Conservation (phyloP, 768 basidiomycete genomes). For the Candolleomyces aberdarensis region DNA sequence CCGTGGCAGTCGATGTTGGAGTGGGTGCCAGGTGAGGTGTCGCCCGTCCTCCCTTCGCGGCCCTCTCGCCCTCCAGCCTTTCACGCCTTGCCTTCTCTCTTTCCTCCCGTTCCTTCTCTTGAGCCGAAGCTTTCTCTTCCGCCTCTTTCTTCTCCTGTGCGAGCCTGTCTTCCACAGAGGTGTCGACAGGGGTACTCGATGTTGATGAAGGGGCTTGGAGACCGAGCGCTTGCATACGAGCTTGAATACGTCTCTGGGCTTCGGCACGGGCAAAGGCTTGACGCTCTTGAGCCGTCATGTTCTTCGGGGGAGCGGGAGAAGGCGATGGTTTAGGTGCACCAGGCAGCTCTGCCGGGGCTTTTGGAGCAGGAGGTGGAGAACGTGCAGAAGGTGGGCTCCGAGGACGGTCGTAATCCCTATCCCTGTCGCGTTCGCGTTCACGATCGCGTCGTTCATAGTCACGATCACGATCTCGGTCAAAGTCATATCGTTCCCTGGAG, state of each 20-base stretch:
- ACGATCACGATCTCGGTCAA: constrained; percentile 26
- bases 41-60: constrained; percentile 45
- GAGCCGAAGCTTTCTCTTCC: constrained; percentile 74
- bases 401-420: constrained; percentile 41
- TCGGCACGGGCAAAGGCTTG: constrained; percentile 73
- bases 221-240: constrained; percentile 83
- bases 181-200: constrained; percentile 57
- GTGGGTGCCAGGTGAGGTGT: constrained; percentile 26
- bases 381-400: constrained; percentile 50
- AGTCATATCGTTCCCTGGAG: constrained; percentile 31
- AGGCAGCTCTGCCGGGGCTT: constrained; percentile 39
- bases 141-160: constrained; percentile 88
- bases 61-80: constrained; percentile 73
- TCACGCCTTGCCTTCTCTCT: constrained; percentile 71
- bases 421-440: constrained; percentile 18
- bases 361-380: constrained; percentile 50
- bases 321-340: constrained; percentile 37
- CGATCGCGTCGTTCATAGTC: constrained; percentile 34
- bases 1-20: constrained; percentile 27
- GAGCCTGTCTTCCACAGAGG: constrained; percentile 79
- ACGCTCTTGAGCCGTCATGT: constrained; percentile 85
- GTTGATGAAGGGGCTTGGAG: constrained; percentile 41
- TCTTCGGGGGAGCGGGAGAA: constrained; percentile 61
- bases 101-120: constrained; percentile 80
- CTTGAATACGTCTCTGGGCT: constrained; percentile 79